Conservation (phyloP, 345 rosid species). For the Salix suchowensis region DNA sequence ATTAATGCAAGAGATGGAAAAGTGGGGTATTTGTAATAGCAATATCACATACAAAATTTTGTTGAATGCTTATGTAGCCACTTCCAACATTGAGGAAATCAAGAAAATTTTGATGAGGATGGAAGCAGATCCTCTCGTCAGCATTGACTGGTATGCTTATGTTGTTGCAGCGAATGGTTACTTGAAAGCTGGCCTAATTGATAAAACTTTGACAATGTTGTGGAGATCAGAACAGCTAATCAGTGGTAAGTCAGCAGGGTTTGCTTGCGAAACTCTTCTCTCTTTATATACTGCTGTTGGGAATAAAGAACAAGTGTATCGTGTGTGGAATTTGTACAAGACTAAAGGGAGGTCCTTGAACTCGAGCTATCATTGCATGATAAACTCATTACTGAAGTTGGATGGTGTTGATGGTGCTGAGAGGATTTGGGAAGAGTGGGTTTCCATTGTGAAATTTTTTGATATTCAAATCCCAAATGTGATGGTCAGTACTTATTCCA, state of each 20-base stretch:
- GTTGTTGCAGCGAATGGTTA: conserved; percentile 41
- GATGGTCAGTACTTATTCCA: conserved; percentile 42
- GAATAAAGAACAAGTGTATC: conserved; percentile 43
- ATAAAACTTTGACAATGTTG: conserved; percentile 39
- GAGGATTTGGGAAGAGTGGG: conserved; percentile 55
- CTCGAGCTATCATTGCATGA: too few species aligned
- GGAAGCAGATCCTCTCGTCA: conserved; percentile 35
- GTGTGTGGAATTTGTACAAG: conserved; percentile 53
- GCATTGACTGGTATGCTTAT: conserved; percentile 46
- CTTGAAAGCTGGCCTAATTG: conserved; percentile 42
- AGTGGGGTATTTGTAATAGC: conserved; percentile 29
- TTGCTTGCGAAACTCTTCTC: conserved; percentile 39
- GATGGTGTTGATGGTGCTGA: conserved; percentile 56
- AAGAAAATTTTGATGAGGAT: conserved; percentile 42
- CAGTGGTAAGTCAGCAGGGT: conserved; percentile 6
- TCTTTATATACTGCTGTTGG: conserved; percentile 46
- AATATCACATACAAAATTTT: conserved; percentile 35
- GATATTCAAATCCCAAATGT: conserved; percentile 43
- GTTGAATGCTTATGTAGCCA: conserved; percentile 46
- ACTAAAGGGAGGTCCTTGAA: conserved; percentile 22
- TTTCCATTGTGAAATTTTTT: conserved; percentile 21
- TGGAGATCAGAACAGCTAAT: conserved; percentile 39
- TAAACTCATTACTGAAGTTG: too few species aligned
- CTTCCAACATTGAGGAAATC: conserved; percentile 46
- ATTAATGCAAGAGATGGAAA: conserved; percentile 53